Conservation (phyloP, 148 eudicot species). For the Diospyros kaki region DNA sequence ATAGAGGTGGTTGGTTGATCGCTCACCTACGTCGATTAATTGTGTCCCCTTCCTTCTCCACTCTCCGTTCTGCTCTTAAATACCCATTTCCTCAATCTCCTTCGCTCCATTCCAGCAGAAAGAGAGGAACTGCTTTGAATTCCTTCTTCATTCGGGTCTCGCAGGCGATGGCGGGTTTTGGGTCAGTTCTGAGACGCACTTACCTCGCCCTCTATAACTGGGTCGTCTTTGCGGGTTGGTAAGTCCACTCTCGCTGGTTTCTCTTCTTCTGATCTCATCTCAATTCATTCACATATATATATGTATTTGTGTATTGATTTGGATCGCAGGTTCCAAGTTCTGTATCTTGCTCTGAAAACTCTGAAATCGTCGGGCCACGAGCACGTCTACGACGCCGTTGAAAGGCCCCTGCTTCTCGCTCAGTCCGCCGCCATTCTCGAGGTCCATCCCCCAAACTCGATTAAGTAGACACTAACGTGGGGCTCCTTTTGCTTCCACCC, state of each 20-base stretch:
- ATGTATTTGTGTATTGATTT: neutral
- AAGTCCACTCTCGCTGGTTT: neutral
- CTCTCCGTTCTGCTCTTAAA: neutral
- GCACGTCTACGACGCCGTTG: slow-evolving; percentile 75
- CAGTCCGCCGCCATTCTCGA: slow-evolving; percentile 90
- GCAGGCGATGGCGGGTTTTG: slow-evolving; percentile 50
- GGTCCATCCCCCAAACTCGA: slow-evolving; percentile 19
- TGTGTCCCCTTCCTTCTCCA: neutral
- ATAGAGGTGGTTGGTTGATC: slow-evolving; percentile 11
- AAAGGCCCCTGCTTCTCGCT: slow-evolving; percentile 70
- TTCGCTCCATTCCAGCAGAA: neutral
- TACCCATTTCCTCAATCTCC: neutral
- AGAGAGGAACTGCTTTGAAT: neutral
- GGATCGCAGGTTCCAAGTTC: slow-evolving; percentile 63
- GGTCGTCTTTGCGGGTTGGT: slow-evolving; percentile 78
- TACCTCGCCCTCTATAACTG: slow-evolving; percentile 83
- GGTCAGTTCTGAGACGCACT: slow-evolving; percentile 41
- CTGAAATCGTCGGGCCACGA: slow-evolving; percentile 58
- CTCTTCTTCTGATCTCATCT: neutral
- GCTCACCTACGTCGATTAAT: slow-evolving; percentile 15
- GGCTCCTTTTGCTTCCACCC: neutral
- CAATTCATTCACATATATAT: neutral
- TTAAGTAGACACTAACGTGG: neutral
- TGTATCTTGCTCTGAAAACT: slow-evolving; percentile 66
- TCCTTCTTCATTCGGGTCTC: slow-evolving; percentile 2